These are phyloP conservation scores for Adansonia madagascariensis DNA, from an alignment of 441 rosid genomes.

Conservation along the genomic window DNA sequence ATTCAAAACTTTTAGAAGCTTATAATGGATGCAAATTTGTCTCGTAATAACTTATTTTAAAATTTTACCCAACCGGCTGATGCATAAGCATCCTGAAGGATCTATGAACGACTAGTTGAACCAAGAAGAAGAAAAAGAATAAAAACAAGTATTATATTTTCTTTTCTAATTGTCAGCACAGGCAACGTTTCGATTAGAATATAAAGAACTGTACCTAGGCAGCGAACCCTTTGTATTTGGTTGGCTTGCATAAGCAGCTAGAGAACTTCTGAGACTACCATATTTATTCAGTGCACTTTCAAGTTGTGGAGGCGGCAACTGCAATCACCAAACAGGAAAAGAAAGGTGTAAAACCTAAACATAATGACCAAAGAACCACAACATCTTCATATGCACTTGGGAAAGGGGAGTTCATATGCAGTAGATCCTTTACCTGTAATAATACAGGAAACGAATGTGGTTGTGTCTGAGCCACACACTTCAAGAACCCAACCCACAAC, in stretches of 20 bases:
- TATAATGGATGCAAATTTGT: not conserved
- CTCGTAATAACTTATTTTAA: not conserved
- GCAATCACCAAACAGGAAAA: constrained; percentile 39
- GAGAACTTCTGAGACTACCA: constrained; percentile 67
- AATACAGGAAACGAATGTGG: constrained; percentile 92
- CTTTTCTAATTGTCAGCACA: not conserved
- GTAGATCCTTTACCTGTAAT: constrained; percentile 59
- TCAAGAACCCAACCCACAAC: constrained; percentile 96
- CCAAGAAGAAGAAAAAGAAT: not conserved
- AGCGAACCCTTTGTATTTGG: constrained; percentile 66
- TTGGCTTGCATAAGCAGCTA: constrained; percentile 73
- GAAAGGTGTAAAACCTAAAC: constrained; percentile 15
- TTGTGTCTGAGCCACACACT: constrained; percentile 90
- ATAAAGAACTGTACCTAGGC: constrained; percentile 57
- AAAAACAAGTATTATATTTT: not conserved
- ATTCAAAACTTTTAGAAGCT: constrained; percentile 4
- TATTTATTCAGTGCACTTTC: constrained; percentile 81
- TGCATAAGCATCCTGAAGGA: not conserved
- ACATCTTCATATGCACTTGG: not conserved
- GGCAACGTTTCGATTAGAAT: constrained; percentile 16
- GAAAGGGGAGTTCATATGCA: not conserved
- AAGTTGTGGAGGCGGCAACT: constrained; percentile 89
- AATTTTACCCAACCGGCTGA: not conserved
- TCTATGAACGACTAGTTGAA: constrained; percentile 11
- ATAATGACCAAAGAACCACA: constrained; percentile 10